Evolutionary conservation across 805 yeast species (phyloP).

Genomic region (Starmerella davenportii): DNA sequence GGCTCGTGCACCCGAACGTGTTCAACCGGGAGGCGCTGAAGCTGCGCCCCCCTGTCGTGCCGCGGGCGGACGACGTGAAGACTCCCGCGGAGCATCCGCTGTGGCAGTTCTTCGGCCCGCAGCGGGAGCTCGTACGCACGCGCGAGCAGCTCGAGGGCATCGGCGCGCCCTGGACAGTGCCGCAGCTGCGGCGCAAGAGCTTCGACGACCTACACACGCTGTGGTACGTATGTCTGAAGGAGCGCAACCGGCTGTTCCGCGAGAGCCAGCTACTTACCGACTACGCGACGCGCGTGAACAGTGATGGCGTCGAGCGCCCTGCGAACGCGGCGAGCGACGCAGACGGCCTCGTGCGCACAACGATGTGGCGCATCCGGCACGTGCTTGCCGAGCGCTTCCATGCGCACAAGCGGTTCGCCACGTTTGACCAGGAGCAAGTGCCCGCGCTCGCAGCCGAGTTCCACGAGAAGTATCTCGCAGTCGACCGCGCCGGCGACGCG

Average conservation of each 20-base stretch:
- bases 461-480: conserved; percentile 36
- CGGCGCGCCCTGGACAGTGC: conserved; percentile 68
- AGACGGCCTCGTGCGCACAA: conserved; percentile 32
- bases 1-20: conserved; percentile 1
- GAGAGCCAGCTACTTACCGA: conserved; percentile 46
- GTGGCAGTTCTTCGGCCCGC: conserved; percentile 68
- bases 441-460: conserved; percentile 39
- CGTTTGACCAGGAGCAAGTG: conserved; percentile 27
- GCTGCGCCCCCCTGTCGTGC: conserved; percentile 69
- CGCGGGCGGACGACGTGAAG: conserved; percentile 53
- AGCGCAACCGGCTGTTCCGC: conserved; percentile 60
- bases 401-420: conserved; percentile 42
- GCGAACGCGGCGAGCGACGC: conserved; percentile 20
- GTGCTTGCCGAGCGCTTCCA: conserved; percentile 74
- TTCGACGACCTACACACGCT: conserved; percentile 81
- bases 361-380: conserved; percentile 69
- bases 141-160: conserved; percentile 28
- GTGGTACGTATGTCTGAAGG: conserved; percentile 77
- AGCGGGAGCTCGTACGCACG: conserved; percentile 43
- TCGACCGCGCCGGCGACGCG: conserved; percentile 35
- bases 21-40: conserved; percentile 31
- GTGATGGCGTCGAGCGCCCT: neutral
- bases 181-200: conserved; percentile 76
- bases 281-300: conserved; percentile 13
- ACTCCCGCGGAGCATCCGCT: conserved; percentile 78